Conservation (phyloP, 768 basidiomycete genomes). For the Boletus rubescentipes region DNA sequence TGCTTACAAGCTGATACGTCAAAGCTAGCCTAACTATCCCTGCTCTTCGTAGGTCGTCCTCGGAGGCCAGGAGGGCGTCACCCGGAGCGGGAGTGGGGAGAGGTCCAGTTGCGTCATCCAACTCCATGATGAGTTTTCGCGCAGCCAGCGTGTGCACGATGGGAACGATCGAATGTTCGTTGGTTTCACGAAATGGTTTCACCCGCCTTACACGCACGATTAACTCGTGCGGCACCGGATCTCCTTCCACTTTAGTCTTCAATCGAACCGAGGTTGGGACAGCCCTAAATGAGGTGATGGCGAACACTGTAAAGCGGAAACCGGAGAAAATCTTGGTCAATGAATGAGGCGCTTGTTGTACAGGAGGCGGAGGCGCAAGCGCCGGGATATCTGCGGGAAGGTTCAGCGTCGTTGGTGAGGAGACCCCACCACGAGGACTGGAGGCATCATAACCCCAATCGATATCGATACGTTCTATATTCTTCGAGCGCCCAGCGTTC, state of each 20-base stretch:
- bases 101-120: conserved; percentile 38
- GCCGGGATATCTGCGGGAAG: conserved; percentile 15
- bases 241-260: conserved; percentile 28
- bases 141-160: conserved; percentile 57
- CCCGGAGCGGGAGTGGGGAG: conserved; percentile 30
- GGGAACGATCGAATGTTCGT: conserved; percentile 19
- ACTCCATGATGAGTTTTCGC: conserved; percentile 51
- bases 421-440: neutral
- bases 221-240: conserved; percentile 13
- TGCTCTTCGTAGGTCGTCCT: conserved; percentile 40
- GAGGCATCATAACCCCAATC: conserved; percentile 44
- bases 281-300: conserved; percentile 23
- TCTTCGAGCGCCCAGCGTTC: conserved; percentile 48
- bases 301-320: conserved; percentile 35
- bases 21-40: conserved; percentile 50
- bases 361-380: conserved; percentile 36
- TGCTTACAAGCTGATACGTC: conserved; percentile 51
- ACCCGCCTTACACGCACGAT: conserved; percentile 24
- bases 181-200: conserved; percentile 24
- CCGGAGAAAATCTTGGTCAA: conserved; percentile 35
- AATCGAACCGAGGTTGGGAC: conserved; percentile 31
- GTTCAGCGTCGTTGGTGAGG: conserved; percentile 16
- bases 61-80: conserved; percentile 25
- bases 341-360: conserved; percentile 33
- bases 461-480: conserved; percentile 44